Evolutionary conservation across 768 basidiomycete species (phyloP), one percentile per base, ranked within the genome.

Genomic region (Serendipita indica): DNA sequence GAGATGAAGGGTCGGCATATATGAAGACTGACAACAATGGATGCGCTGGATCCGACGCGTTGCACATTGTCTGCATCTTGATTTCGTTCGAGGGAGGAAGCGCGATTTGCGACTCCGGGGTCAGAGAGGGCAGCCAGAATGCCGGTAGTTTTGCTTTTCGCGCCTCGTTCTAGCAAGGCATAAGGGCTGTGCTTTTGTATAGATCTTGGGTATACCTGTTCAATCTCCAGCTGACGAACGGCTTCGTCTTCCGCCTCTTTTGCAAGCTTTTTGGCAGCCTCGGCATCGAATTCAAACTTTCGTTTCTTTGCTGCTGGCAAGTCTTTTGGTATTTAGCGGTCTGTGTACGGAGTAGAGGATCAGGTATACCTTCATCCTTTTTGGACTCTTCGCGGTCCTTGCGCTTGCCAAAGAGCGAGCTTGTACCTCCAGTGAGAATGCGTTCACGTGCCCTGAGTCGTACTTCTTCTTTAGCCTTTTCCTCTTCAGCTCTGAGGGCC

Each of bases 41-140:
- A 74, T 99, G 94, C 1, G 83, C 69, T 28, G 85, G 84, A 62
- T 78, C 77, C 1, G 85, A 84, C 3, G 87, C 89, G 59, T 86
- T 79, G 71, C 96, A 99, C 58, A 87, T 80, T 5, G 94, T 90
- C 65, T 89, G 86, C 30, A 92, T 70, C 69, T 91, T 91, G 33
- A 92, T 77, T 64, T 92, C 89, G 64, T 78, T 76, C 39, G 91
- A 70, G 2, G 83, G 84, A 6, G 34, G 52, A 30, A 41, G 49
- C 7, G 20, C 20, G 30, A 30, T 32, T 54, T 54, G 49, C n/a
- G 69, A 43, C 79, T 93, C 68, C 0, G 93, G 93, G 0, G 93
- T 92, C 25, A 97, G 72, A 0, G 88, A 91, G 2, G 92, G 92
- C 35, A 99, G 75, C 96, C 96, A 99, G 68, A 96, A 99, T 65